Conservation (phyloP, 2,329 filamentous ascomycete species). For the Cordyceps javanica region DNA sequence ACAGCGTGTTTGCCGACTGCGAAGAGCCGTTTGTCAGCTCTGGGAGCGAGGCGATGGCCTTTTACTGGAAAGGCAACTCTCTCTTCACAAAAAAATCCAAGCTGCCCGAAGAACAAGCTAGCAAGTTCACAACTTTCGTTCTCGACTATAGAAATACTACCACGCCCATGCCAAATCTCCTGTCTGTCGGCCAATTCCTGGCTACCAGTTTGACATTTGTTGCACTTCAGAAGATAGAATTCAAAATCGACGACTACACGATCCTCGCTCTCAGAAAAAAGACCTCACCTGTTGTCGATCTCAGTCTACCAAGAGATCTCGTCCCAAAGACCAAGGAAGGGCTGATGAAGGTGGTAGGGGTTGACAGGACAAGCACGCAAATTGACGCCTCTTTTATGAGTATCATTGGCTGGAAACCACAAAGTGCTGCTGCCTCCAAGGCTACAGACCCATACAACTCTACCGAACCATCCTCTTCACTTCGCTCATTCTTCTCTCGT, state of each 20-base stretch:
- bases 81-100: conserved; percentile 85
- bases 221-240: conserved; percentile 76
- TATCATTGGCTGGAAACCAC: conserved; percentile 75
- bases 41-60: conserved; percentile 88
- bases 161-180: conserved; percentile 76
- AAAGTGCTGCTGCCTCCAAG: conserved; percentile 35
- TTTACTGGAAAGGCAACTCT: conserved; percentile 99
- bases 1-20: conserved; percentile 96
- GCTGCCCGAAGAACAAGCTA: conserved; percentile 60
- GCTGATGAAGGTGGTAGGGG: conserved; percentile 76
- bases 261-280: conserved; percentile 78
- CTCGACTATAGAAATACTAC: conserved; percentile 88
- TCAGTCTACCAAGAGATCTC: conserved; percentile 71
- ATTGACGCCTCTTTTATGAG: conserved; percentile 90
- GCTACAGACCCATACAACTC: conserved; percentile 43
- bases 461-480: conserved; percentile 53
- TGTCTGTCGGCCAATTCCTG: conserved; percentile 85
- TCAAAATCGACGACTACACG: conserved; percentile 84
- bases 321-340: conserved; percentile 79
- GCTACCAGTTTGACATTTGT: conserved; percentile 96
- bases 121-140: conserved; percentile 79
- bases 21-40: conserved; percentile 97
- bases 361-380: conserved; percentile 81
- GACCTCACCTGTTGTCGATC: conserved; percentile 66
- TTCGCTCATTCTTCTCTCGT: conserved; percentile 75